phyloP scores from a whole-genome alignment of 495 filamentous ascomycete genomes.

The Xylaria longipes region DNA sequence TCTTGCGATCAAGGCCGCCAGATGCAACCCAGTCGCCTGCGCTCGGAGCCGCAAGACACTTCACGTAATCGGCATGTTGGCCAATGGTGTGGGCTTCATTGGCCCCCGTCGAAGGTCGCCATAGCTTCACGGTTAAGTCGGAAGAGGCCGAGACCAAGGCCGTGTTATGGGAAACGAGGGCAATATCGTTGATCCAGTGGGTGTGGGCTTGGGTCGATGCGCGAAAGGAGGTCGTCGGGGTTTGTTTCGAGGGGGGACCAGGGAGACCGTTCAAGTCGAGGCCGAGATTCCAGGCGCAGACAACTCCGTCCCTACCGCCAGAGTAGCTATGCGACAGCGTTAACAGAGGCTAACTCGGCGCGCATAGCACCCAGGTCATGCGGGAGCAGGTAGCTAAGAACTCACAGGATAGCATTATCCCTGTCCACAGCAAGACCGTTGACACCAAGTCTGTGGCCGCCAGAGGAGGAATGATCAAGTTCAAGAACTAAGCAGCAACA shows the following conservation, averaged over 20 bases:
- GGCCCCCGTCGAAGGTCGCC: constrained; percentile 82
- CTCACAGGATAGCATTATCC: constrained; percentile 86
- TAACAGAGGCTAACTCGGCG: background rate
- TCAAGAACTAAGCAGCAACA: constrained; percentile 74
- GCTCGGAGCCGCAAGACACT: constrained; percentile 82
- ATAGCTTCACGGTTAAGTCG: constrained; percentile 92
- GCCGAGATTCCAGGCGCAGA: constrained; percentile 94
- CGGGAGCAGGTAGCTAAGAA: constrained; percentile 34
- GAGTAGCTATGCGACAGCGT: constrained; percentile 72
- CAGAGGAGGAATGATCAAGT: constrained; percentile 83
- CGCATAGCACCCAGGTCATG: background rate
- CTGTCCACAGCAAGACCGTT: constrained; percentile 90
- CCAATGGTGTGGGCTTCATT: constrained; percentile 81
- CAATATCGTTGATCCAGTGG: constrained; percentile 98
- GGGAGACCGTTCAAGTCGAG: constrained; percentile 56
- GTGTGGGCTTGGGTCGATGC: constrained; percentile 96
- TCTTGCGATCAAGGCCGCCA: constrained; percentile 92
- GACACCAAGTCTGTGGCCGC: constrained; percentile 89
- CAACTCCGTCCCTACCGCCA: constrained; percentile 90
- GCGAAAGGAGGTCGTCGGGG: constrained; percentile 71
- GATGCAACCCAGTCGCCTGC: constrained; percentile 90
- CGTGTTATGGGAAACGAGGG: constrained; percentile 80
- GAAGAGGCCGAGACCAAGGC: constrained; percentile 94
- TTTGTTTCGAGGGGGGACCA: constrained; percentile 41
- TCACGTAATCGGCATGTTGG: constrained; percentile 94